Percentiles rank a stretch among this genome's conserved stretches.
Evolutionary conservation across 495 filamentous ascomycete genomes (phyloP).

Genomic region (Staphylotrichum tortipilum): DNA sequence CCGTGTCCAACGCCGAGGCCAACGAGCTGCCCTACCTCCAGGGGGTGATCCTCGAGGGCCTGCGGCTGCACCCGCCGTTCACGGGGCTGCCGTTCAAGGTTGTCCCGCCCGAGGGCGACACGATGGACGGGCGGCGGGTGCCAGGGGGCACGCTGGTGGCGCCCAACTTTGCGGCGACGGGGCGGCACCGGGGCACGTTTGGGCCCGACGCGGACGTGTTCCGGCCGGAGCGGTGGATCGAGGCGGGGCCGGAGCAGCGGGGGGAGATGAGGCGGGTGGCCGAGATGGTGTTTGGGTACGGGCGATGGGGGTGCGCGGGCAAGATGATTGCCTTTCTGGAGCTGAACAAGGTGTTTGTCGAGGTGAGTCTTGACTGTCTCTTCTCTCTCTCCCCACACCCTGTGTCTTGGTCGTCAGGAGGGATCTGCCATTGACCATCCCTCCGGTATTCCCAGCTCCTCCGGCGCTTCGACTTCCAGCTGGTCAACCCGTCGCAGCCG

Average conservation of each 20-base stretch:
- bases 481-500: constrained; percentile 36
- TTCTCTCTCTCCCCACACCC: no score
- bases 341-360: constrained; percentile 49
- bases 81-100: constrained; percentile 32
- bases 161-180: constrained; percentile 32
- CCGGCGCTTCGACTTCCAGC: constrained; percentile 37
- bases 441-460: constrained; percentile 13
- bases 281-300: constrained; percentile 32
- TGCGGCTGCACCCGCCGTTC: constrained; percentile 37
- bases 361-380: constrained; percentile 27
- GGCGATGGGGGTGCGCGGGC: constrained; percentile 37
- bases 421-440: no score
- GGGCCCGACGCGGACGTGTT: constrained; percentile 37
- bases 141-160: constrained; percentile 46
- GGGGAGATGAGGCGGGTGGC: constrained; percentile 27
- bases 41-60: constrained; percentile 44
- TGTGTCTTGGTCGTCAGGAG: no score
- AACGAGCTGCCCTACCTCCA: constrained; percentile 36
- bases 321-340: constrained; percentile 39
- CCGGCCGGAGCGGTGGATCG: constrained; percentile 45
- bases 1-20: constrained; percentile 35
- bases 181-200: constrained; percentile 23
- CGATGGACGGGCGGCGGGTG: constrained; percentile 39
- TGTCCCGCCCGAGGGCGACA: constrained; percentile 45
- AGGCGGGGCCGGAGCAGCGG: constrained; percentile 19